These are phyloP conservation scores for Claviceps sp. DNA, from an alignment of 2,329 filamentous ascomycete species.

Conservation along the genomic window DNA sequence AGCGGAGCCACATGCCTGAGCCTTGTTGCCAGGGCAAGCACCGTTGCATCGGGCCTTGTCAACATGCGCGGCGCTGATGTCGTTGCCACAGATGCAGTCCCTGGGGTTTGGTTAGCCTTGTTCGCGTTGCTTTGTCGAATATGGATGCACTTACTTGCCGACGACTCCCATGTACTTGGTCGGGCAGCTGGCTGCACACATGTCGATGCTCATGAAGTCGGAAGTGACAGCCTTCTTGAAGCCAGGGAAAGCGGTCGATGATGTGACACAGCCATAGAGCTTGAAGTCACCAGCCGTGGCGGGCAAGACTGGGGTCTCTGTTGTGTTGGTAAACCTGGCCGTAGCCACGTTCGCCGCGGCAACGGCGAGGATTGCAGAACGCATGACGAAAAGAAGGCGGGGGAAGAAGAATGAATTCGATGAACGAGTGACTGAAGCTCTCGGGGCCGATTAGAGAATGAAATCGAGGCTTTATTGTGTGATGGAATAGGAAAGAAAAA, in stretches of 20 bases:
- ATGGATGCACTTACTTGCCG: constrained; percentile 10
- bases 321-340: constrained; percentile 11
- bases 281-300: constrained; percentile 9
- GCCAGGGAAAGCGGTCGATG: constrained; percentile 11
- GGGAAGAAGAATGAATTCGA: constrained; percentile 8
- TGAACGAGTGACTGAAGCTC: constrained; percentile 10
- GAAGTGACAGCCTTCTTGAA: constrained; percentile 10
- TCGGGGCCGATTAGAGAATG: constrained; percentile 15
- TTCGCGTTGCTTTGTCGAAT: background rate
- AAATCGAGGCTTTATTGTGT: constrained; percentile 17
- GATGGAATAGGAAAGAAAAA: constrained; percentile 8
- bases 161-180: constrained; percentile 15
- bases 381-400: constrained; percentile 14
- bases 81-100: constrained; percentile 18
- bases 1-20: constrained; percentile 14
- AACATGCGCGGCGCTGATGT: constrained; percentile 8
- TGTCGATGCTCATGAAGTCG: constrained; percentile 12
- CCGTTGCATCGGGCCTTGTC: constrained; percentile 12
- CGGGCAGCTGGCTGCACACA: constrained; percentile 13
- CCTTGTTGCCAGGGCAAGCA: constrained; percentile 15
- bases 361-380: constrained; percentile 16
- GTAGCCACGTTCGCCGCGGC: constrained; percentile 18
- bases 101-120: constrained; percentile 5
- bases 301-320: constrained; percentile 8
- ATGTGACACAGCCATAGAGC: constrained; percentile 15